Conservation (phyloP, 2,329 filamentous ascomycete genomes). For the Bisporella sp. region DNA sequence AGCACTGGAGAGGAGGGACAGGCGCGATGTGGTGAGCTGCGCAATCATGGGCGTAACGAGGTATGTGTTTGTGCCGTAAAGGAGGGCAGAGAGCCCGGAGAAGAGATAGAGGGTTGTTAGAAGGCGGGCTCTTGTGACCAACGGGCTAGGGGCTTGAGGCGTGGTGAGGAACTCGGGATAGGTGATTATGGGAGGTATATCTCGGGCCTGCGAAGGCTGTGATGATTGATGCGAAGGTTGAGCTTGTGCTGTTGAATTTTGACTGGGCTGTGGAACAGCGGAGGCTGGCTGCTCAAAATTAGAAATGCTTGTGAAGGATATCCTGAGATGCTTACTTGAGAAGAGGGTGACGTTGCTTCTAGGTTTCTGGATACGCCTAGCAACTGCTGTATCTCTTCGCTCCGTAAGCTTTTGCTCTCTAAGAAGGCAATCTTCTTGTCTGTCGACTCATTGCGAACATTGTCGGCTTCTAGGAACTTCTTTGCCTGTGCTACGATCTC, state of each 20-base stretch:
- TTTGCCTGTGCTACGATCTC: slow-evolving; percentile 58
- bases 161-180: slow-evolving; percentile 64
- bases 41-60: slow-evolving; percentile 56
- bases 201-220: slow-evolving; percentile 37
- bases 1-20: slow-evolving; percentile 43
- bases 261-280: background rate
- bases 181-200: slow-evolving; percentile 51
- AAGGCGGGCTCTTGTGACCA: slow-evolving; percentile 54
- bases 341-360: slow-evolving; percentile 16
- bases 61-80: slow-evolving; percentile 67
- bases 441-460: slow-evolving; percentile 59
- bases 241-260: background rate
- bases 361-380: slow-evolving; percentile 36
- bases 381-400: slow-evolving; percentile 61
- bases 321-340: slow-evolving; percentile 2
- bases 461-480: slow-evolving; percentile 68
- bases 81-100: slow-evolving; percentile 48
- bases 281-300: too few relatives aligned
- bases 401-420: slow-evolving; percentile 64
- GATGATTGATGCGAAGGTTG: slow-evolving; percentile 20
- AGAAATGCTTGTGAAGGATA: background rate
- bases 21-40: slow-evolving; percentile 41
- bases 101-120: slow-evolving; percentile 53
- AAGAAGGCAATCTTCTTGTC: slow-evolving; percentile 74
- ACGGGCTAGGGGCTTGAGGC: slow-evolving; percentile 46